A percentile compares a stretch with the other conserved stretches of the same genome.
Evolutionary conservation across 495 filamentous ascomycete genomes (phyloP).

Genomic region (Astrothelium macrocarpum): DNA sequence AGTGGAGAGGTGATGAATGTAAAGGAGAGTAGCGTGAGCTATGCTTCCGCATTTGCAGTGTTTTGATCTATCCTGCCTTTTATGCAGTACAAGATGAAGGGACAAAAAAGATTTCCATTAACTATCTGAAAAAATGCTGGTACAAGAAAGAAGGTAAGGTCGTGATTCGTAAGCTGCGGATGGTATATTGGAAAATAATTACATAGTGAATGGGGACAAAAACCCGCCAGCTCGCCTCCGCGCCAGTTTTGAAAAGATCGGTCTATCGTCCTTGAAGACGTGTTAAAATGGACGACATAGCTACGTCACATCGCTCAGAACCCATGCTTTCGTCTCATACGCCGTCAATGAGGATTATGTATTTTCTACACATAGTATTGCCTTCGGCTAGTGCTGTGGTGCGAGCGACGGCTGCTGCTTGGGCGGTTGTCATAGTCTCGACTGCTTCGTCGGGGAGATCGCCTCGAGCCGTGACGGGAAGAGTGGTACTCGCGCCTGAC

Average conservation of each 20-base stretch:
- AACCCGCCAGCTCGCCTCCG: neutral
- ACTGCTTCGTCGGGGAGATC: conserved; percentile 23
- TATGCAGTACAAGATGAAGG: too few relatives aligned
- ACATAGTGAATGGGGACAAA: conserved; percentile 2
- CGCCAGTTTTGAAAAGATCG: neutral
- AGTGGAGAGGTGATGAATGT: conserved; percentile 65
- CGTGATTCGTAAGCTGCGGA: neutral
- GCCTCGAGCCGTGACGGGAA: conserved; percentile 22
- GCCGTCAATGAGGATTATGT: neutral
- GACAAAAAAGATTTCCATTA: neutral
- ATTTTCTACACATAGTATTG: conserved; percentile 18
- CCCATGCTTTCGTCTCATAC: conserved; percentile 1
- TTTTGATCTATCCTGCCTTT: conserved; percentile 25
- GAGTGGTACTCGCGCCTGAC: conserved; percentile 29
- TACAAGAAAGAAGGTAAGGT: neutral
- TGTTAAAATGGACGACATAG: neutral
- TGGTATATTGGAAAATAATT: conserved; percentile 3
- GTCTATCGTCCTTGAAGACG: neutral
- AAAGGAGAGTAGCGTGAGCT: conserved; percentile 86
- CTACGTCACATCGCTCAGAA: neutral
- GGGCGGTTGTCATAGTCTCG: conserved; percentile 16
- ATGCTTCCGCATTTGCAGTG: conserved; percentile 72
- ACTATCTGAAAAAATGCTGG: neutral
- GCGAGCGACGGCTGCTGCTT: conserved; percentile 13
- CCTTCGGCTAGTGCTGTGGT: conserved; percentile 16